Conservation (phyloP, 2,329 filamentous ascomycete genomes). For the Penicillium sp. region DNA sequence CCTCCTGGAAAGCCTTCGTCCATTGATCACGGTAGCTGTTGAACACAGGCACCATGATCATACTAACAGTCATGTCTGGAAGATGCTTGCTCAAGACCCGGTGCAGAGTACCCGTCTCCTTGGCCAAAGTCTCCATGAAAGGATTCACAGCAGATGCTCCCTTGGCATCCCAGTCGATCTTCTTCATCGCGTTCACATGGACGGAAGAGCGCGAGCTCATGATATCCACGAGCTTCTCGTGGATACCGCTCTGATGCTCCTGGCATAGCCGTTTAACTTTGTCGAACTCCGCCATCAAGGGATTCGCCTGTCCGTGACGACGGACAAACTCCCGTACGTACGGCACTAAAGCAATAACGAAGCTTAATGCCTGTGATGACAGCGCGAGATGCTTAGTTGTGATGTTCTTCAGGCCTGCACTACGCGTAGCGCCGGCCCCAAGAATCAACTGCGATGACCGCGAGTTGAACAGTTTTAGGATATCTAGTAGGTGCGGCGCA, state of each 20-base stretch:
- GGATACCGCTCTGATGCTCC: conserved; percentile 82
- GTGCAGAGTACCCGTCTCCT: conserved; percentile 76
- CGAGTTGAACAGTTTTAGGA: conserved; percentile 88
- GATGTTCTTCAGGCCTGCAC: conserved; percentile 88
- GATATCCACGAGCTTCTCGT: conserved; percentile 87
- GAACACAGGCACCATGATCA: conserved; percentile 83
- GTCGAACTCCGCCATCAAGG: conserved; percentile 74
- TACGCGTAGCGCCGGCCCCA: conserved; percentile 79
- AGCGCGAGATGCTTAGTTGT: conserved; percentile 90
- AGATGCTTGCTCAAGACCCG: conserved; percentile 75
- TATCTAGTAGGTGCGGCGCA: conserved; percentile 68
- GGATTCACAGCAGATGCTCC: conserved; percentile 47
- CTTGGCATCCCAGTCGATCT: conserved; percentile 62
- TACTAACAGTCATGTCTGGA: conserved; percentile 62
- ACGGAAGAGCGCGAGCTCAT: conserved; percentile 69
- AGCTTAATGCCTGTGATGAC: conserved; percentile 78
- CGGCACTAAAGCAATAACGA: conserved; percentile 76
- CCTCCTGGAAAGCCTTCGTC: conserved; percentile 59
- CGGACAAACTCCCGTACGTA: conserved; percentile 87
- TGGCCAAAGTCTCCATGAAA: conserved; percentile 80
- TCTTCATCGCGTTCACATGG: conserved; percentile 66
- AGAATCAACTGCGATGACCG: conserved; percentile 93
- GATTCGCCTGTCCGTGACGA: conserved; percentile 53
- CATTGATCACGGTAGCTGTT: conserved; percentile 71
- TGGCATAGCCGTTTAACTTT: conserved; percentile 73